Base-by-base conservation (phyloP, 2,329 filamentous ascomycete genomes). In the Beauveria medogensis region DNA sequence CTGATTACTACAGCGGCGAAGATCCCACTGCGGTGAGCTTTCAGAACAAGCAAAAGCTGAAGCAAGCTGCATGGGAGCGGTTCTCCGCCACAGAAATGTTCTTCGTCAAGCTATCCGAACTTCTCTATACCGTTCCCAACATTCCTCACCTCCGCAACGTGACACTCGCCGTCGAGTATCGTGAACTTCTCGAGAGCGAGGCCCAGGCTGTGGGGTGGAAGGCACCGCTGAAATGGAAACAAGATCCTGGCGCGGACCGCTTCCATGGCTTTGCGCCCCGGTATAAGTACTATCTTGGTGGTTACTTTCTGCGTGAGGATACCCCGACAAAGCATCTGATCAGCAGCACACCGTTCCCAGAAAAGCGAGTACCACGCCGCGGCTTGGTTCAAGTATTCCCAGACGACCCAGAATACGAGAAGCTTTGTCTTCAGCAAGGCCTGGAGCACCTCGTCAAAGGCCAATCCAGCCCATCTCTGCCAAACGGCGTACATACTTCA, bases 41-140 rank as follows among this genome's bases (percentile, higher is more conserved):
- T 62, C 69, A 72, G 52, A 73, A 70, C 14, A 75, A 76, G 43
- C 75, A 81, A 64, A 72, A 72, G 60, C 76, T 85, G 41, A 79
- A 77, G 53, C 69, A 72, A 30, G 78, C 80, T 48, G 80, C 82
- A 16, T 78, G 77, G 72, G 75, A 81, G 60, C 77, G 76, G 65
- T 86, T 87, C 69, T 71, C 78, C 63, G 77, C 78, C 20, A 80
- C 82, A 68, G 81, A 87, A 65, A 78, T 87, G 78, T 88, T 88
- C 69, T 87, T 88, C 67, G 81, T 88, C 64, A 63, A 63, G 83
- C 75, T 83, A 58, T 85, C 83, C 34, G 85, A 88, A 65, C 77
- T 88, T 62, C 79, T 88, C 74, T 81, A 76, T 64, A 78, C 82
- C 47, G 73, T 87, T 12, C 79, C 84, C 5, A 82, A 74, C 58